Percentiles rank a stretch among this genome's conserved stretches.
phyloP scores from a whole-genome alignment of 2,329 filamentous ascomycete genomes.

The Botryotinia globosa region DNA sequence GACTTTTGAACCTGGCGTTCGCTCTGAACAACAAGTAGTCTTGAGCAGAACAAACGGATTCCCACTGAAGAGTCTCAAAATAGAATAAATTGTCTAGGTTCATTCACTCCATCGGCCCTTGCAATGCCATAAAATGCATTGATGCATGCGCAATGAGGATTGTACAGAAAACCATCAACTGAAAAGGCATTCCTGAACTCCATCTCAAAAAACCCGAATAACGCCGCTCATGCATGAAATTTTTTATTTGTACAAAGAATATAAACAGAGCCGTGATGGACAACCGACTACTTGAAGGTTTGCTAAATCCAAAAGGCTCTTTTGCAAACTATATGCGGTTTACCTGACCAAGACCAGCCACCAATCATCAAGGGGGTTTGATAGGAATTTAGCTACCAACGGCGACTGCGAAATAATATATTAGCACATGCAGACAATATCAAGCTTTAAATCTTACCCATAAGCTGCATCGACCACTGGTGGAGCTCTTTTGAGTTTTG shows the following conservation, averaged over 20 bases:
- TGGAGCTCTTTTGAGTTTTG: constrained; percentile 38
- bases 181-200: constrained; percentile 19
- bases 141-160: constrained; percentile 20
- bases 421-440: constrained; percentile 27
- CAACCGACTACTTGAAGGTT: constrained; percentile 36
- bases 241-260: constrained; percentile 24
- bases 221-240: constrained; percentile 20
- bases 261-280: constrained; percentile 23
- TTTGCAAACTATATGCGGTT: constrained; percentile 32
- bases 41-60: constrained; percentile 11
- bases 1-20: background rate
- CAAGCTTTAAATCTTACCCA: constrained; percentile 30
- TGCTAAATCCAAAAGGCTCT: constrained; percentile 22
- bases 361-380: background rate
- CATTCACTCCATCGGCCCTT: constrained; percentile 4
- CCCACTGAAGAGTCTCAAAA: constrained; percentile 11
- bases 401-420: constrained; percentile 35
- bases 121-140: constrained; percentile 9
- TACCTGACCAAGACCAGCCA: constrained; percentile 17
- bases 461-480: constrained; percentile 44
- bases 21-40: constrained; percentile 10
- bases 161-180: constrained; percentile 24
- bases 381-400: constrained; percentile 39
- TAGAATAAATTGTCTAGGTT: constrained; percentile 11
- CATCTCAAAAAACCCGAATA: constrained; percentile 12